Evolutionary conservation across 805 yeast species (phyloP).

Genomic region (Metschnikowia santaceciliae): DNA sequence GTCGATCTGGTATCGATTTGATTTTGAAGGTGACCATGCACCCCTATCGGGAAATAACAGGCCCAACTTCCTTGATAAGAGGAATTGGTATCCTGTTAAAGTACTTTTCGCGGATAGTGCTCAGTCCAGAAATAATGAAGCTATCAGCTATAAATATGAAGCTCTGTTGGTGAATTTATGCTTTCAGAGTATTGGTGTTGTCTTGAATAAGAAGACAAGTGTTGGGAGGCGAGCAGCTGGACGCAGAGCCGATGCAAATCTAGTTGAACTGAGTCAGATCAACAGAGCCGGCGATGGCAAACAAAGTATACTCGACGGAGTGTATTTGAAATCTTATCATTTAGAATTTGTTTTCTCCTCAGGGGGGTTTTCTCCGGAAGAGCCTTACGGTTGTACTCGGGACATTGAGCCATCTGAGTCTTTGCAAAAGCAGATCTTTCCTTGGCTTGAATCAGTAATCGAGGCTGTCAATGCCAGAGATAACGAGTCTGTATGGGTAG

Average conservation of each 20-base stretch:
- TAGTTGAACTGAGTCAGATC: neutral
- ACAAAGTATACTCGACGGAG: neutral
- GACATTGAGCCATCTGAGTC: conserved; percentile 6
- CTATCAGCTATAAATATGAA: neutral
- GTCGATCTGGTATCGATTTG: conserved; percentile 9
- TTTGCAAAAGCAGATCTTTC: conserved; percentile 4
- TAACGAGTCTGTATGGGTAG: neutral
- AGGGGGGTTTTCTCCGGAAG: conserved; percentile 3
- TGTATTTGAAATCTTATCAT: neutral
- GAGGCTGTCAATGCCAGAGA: neutral
- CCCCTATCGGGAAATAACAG: neutral
- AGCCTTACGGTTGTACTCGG: conserved; percentile 3
- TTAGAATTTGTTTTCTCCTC: conserved; percentile 1
- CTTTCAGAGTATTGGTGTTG: neutral
- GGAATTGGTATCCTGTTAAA: conserved; percentile 5
- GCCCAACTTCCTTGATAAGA: conserved; percentile 5
- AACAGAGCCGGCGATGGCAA: neutral
- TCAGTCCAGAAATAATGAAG: neutral
- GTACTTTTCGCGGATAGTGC: neutral
- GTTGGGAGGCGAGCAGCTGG: neutral
- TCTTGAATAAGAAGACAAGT: neutral
- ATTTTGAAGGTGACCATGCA: conserved; percentile 1
- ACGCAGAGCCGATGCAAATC: neutral
- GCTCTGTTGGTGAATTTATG: neutral
- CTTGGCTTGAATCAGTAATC: conserved; percentile 5